Evolutionary conservation across 2,329 filamentous ascomycete genomes (phyloP), one percentile per base, ranked within the genome.

Genomic region (Scopulariopsis brevicaulis): DNA sequence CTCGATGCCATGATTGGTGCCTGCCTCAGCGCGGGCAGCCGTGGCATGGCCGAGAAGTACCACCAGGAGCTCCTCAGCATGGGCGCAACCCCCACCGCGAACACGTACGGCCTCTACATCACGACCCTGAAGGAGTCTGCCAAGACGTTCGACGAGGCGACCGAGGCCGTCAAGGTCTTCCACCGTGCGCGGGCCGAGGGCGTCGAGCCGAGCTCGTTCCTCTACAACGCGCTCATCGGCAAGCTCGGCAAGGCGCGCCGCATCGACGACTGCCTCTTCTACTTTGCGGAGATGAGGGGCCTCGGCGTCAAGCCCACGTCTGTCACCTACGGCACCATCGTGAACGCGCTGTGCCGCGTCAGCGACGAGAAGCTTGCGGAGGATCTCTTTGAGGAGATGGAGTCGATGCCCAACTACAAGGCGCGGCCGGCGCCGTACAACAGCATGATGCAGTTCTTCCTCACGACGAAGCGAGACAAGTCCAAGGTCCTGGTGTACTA

Each of bases 371-470:
- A 93, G 68, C 96, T 96, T 69, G 94, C 94, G 32, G 94, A 96
- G 68, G 91, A 97, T 73, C 84, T 97, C 65, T 99, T 99, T 68
- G 91, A 97, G 68, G 94, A 99, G 76, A 99, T 99, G 94, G 94
- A 99, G 77, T 84, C 87, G 53, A 96, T 96, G 87, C 87, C 91
- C 59, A 99, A 99, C 77, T 99, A 99, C 82, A 97, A 96, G 78
- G 90, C 94, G 48, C 87, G 94, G 11, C 92, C 94, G 28, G 94
- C 94, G 25, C 94, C 94, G 1, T 99, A 99, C 80, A 96, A 99
- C 78, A 96, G 90, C 73, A 89, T 99, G 85, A 99, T 99, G 84
- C 94, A 99, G 70, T 97, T 96, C 76, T 99, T 97, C 82, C 79
- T 97, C 64, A 96, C 90, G 59, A 97, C 93, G 58, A 97, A 97